Percentiles rank a stretch among this genome's conserved stretches.
phyloP scores from a whole-genome alignment of 441 rosid genomes.

The Theobroma grandiflorum region DNA sequence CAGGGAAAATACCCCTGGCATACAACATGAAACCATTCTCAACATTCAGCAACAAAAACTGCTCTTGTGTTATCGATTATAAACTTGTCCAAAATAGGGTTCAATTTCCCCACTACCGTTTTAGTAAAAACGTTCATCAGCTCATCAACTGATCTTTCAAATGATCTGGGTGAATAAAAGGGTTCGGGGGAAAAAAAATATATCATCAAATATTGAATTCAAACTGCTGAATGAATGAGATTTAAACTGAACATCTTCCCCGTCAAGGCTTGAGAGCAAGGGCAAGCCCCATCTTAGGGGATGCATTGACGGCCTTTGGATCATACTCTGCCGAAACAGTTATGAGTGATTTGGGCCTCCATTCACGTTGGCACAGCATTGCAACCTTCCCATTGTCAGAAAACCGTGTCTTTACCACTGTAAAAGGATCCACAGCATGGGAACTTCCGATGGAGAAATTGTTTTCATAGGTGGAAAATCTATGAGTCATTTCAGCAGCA shows the following conservation, averaged over 20 bases:
- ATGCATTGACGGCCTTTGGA: conserved; percentile 56
- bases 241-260: conserved; percentile 17
- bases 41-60: conserved; percentile 17
- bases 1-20: background rate
- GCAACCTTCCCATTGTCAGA: conserved; percentile 71
- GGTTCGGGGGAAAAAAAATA: conserved; percentile 23
- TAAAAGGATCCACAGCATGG: conserved; percentile 60
- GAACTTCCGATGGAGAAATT: conserved; percentile 71
- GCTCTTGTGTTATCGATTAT: background rate
- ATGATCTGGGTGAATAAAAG: conserved; percentile 21
- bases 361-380: conserved; percentile 69
- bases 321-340: conserved; percentile 79
- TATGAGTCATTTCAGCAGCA: conserved; percentile 78
- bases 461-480: conserved; percentile 62
- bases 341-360: conserved; percentile 77
- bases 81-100: conserved; percentile 42
- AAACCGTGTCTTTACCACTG: conserved; percentile 62
- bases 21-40: background rate
- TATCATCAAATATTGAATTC: conserved; percentile 11
- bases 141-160: conserved; percentile 14
- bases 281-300: conserved; percentile 75
- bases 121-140: conserved; percentile 25
- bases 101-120: conserved; percentile 28
- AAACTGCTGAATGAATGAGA: conserved; percentile 18
- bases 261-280: conserved; percentile 78